Percentiles rank a stretch among this genome's conserved stretches.
phyloP scores from a whole-genome alignment of 805 yeast species.

The Monosporozyma aerobia region DNA sequence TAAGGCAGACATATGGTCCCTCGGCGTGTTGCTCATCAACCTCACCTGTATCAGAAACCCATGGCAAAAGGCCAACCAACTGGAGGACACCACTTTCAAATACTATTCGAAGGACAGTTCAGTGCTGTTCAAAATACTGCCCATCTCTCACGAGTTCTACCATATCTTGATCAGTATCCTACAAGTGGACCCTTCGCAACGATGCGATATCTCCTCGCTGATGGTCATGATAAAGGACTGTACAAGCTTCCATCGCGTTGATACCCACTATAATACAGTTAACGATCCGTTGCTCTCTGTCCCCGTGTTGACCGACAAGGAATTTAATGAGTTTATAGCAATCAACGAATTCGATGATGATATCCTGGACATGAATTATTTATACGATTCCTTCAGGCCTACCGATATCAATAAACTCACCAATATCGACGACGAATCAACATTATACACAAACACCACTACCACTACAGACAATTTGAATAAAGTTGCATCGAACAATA shows the following conservation, averaged over 20 bases:
- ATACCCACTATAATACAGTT: not conserved
- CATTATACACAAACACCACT: too few relatives aligned
- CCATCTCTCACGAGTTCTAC: constrained; percentile 59
- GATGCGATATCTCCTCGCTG: constrained; percentile 19
- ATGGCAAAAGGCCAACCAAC: constrained; percentile 72
- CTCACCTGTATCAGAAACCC: constrained; percentile 80
- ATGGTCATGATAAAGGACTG: constrained; percentile 7
- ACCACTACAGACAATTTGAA: not conserved
- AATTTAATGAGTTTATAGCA: not conserved
- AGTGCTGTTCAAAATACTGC: constrained; percentile 58
- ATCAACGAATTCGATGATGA: not conserved
- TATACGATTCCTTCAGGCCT: not conserved
- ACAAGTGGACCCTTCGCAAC: constrained; percentile 28
- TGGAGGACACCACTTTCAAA: constrained; percentile 53
- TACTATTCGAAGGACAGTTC: constrained; percentile 49
- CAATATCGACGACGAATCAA: not conserved
- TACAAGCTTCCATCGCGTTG: constrained; percentile 10
- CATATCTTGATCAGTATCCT: constrained; percentile 34
- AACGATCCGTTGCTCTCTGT: constrained; percentile 18
- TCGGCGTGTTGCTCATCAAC: constrained; percentile 74
- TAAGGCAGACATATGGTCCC: constrained; percentile 81
- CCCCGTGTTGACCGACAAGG: constrained; percentile 6
- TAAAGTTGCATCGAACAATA: not conserved
- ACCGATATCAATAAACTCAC: not conserved
- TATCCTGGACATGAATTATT: not conserved